Percentiles rank a stretch among this genome's conserved stretches.
Evolutionary conservation across 1,139 yeast species (phyloP).

Genomic region (Geotrichum aggregatum): DNA sequence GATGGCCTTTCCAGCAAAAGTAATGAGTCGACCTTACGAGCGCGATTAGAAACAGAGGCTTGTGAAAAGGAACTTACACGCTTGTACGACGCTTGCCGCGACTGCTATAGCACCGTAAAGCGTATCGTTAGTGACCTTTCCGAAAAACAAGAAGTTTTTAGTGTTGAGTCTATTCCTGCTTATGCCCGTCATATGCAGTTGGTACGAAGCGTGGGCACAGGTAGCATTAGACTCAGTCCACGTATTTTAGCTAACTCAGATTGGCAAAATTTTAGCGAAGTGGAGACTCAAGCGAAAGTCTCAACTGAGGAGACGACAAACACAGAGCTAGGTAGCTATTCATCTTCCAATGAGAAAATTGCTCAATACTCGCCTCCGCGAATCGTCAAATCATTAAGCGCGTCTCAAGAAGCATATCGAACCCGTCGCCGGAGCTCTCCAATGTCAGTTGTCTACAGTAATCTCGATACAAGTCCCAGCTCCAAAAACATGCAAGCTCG

Average conservation of each 20-base stretch:
- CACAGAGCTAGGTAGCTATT: too few species aligned
- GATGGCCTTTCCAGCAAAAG: not conserved
- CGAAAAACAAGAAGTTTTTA: slow-evolving; percentile 5
- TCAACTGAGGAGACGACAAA: too few species aligned
- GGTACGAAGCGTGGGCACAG: not conserved
- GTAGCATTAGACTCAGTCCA: not conserved
- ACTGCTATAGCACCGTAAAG: not conserved
- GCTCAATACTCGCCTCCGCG: too few species aligned
- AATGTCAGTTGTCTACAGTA: too few species aligned
- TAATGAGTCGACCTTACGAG: not conserved
- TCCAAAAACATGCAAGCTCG: too few species aligned
- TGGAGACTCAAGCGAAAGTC: not conserved
- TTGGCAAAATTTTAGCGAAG: not conserved
- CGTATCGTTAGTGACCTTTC: not conserved
- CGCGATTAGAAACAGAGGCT: not conserved
- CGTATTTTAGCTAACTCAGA: not conserved
- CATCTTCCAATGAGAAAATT: too few species aligned
- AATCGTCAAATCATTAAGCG: too few species aligned
- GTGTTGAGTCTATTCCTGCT: not conserved
- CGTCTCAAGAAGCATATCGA: too few species aligned
- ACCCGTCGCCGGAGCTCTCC: too few species aligned
- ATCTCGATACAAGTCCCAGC: too few species aligned
- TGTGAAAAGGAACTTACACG: not conserved
- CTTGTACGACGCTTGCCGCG: not conserved
- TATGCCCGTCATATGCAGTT: slow-evolving; percentile 5